A percentile compares a stretch with the other conserved stretches of the same genome.
Evolutionary conservation across 495 filamentous ascomycete genomes (phyloP).

Genomic region (Aspergillus ellipticus): DNA sequence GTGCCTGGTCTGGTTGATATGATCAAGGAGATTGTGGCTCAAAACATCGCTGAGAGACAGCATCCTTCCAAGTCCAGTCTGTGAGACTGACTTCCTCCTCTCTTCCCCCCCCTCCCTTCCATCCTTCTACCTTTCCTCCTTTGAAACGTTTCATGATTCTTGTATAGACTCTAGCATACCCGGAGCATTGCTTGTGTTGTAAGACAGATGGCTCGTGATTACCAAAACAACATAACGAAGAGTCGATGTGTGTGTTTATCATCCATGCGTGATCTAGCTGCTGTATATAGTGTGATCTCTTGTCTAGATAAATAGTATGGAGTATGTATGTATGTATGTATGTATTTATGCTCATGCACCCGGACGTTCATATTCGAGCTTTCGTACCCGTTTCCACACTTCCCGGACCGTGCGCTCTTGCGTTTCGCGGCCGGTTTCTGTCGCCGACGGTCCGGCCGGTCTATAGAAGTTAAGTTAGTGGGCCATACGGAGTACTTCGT

Average conservation of each 20-base stretch:
- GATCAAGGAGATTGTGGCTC: conserved; percentile 49
- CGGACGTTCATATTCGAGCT: conserved; percentile 58
- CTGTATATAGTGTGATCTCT: conserved; percentile 10
- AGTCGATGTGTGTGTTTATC: neutral
- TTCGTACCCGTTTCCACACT: conserved; percentile 60
- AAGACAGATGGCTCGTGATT: neutral
- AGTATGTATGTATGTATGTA: neutral
- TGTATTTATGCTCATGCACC: conserved; percentile 29
- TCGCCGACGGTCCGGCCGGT: conserved; percentile 57
- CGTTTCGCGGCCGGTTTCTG: conserved; percentile 56
- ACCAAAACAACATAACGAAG: conserved; percentile 5
- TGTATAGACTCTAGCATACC: conserved; percentile 27
- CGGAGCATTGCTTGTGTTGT: conserved; percentile 24
- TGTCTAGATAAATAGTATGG: too few species aligned
- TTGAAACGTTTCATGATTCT: conserved; percentile 15
- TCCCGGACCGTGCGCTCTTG: conserved; percentile 66
- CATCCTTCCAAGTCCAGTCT: conserved; percentile 23
- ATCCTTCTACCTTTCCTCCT: conserved; percentile 6
- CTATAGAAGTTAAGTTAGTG: conserved; percentile 21
- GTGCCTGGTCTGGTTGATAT: conserved; percentile 48
- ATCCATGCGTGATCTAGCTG: conserved; percentile 4
- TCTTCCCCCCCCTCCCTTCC: conserved; percentile 6
- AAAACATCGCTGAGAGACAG: conserved; percentile 31
- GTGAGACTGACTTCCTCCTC: conserved; percentile 16
- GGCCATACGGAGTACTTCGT: neutral